Conservation (phyloP, 2,329 filamentous ascomycete species). For the Cyphellophora attinorum region DNA sequence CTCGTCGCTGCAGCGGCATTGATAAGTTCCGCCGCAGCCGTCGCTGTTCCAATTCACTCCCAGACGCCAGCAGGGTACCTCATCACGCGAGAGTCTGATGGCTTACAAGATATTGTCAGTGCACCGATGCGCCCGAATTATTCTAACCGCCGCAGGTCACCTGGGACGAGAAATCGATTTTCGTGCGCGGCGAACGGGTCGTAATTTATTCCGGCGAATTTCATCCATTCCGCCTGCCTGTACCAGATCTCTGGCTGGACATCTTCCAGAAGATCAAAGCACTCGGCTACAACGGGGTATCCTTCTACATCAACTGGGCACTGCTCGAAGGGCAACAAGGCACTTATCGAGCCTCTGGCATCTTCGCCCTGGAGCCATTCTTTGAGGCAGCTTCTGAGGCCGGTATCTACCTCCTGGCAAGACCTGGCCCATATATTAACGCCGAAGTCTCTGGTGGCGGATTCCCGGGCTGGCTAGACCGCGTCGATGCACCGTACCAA, state of each 20-base stretch:
- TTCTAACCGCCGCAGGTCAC: constrained; percentile 39
- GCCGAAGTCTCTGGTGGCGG: too few relatives aligned
- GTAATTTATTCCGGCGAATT: constrained; percentile 67
- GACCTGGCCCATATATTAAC: too few relatives aligned
- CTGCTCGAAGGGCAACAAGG: constrained; percentile 65
- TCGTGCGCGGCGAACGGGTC: constrained; percentile 58
- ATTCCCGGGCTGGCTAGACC: too few relatives aligned
- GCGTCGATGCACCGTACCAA: too few relatives aligned
- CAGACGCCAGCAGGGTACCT: too few relatives aligned
- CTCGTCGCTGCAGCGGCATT: too few relatives aligned
- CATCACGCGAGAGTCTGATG: too few relatives aligned
- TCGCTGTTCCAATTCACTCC: too few relatives aligned
- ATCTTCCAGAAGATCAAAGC: constrained; percentile 76
- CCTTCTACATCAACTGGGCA: constrained; percentile 72
- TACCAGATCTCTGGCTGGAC: constrained; percentile 57
- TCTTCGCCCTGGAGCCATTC: constrained; percentile 65
- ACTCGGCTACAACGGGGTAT: constrained; percentile 68
- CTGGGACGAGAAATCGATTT: constrained; percentile 64
- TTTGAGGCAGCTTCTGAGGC: constrained; percentile 64
- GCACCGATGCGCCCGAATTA: constrained; percentile 20
- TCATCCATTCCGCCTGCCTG: constrained; percentile 58
- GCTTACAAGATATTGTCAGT: constrained; percentile 1
- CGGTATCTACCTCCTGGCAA: constrained; percentile 67
- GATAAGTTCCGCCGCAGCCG: too few relatives aligned
- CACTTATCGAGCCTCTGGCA: constrained; percentile 58